Evolutionary conservation across 257 asterid genomes (phyloP).

Genomic region (Ehretia macrophylla): DNA sequence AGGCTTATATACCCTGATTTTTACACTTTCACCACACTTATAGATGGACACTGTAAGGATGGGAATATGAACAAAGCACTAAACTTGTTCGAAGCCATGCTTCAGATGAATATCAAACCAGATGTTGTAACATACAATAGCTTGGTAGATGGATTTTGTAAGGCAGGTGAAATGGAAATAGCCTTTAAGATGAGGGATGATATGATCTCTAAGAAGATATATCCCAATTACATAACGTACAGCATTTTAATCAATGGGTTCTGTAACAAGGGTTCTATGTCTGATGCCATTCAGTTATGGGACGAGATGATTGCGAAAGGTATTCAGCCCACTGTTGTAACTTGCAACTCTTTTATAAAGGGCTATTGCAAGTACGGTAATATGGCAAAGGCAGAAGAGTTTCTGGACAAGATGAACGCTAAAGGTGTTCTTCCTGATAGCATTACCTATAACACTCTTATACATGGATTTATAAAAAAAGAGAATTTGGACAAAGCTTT

Average conservation of each 20-base stretch:
- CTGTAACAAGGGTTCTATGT: conserved; percentile 42
- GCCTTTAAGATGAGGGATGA: conserved; percentile 45
- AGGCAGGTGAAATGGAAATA: conserved; percentile 50
- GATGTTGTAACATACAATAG: conserved; percentile 63
- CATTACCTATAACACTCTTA: conserved; percentile 57
- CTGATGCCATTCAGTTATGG: conserved; percentile 57
- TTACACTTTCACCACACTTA: conserved; percentile 62
- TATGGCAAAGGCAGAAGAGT: conserved; percentile 39
- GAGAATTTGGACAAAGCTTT: conserved; percentile 49
- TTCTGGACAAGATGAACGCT: conserved; percentile 46
- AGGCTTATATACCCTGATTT: conserved; percentile 65
- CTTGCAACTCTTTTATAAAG: conserved; percentile 62
- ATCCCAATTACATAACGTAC: conserved; percentile 53
- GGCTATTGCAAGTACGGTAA: conserved; percentile 65
- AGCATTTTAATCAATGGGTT: conserved; percentile 64
- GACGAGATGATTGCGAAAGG: conserved; percentile 60
- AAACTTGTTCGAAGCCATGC: conserved; percentile 46
- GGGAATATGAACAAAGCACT: conserved; percentile 50
- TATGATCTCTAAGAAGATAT: conserved; percentile 46
- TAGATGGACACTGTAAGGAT: conserved; percentile 59
- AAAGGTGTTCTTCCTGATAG: conserved; percentile 49
- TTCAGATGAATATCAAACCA: conserved; percentile 46
- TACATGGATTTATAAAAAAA: conserved; percentile 63
- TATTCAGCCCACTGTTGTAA: conserved; percentile 48
- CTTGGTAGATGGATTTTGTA: conserved; percentile 66